Evolutionary conservation across 2,329 filamentous ascomycete species (phyloP).

Genomic region (Bimuria novae-zelandiae): DNA sequence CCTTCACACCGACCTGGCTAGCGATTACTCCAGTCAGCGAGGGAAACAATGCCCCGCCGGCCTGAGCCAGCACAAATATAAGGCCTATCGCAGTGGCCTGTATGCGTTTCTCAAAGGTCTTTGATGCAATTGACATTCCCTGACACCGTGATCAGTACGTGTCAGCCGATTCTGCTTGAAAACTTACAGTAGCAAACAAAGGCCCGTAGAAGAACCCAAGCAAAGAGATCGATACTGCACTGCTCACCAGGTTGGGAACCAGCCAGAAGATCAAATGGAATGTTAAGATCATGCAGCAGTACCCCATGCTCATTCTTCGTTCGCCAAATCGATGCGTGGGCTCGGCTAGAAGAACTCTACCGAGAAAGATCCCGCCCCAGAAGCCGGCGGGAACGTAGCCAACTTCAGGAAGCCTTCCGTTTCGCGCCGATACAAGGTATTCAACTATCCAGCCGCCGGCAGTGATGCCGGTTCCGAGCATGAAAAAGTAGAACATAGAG

Average conservation of each 20-base stretch:
- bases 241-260: conserved; percentile 37
- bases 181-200: conserved; percentile 59
- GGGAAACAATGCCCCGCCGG: conserved; percentile 61
- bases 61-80: conserved; percentile 63
- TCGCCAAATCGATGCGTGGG: conserved; percentile 64
- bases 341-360: conserved; percentile 62
- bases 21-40: conserved; percentile 58
- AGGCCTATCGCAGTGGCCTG: conserved; percentile 57
- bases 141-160: conserved; percentile 23
- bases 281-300: conserved; percentile 57
- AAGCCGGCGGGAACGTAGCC: conserved; percentile 67
- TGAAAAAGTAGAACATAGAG: conserved; percentile 68
- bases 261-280: conserved; percentile 33
- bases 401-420: conserved; percentile 60
- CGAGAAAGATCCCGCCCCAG: conserved; percentile 62
- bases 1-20: conserved; percentile 25
- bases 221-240: conserved; percentile 59
- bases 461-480: conserved; percentile 61
- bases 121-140: conserved; percentile 60
- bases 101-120: conserved; percentile 55
- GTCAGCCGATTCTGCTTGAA: neutral
- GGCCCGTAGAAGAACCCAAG: conserved; percentile 64
- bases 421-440: conserved; percentile 64
- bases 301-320: conserved; percentile 61
- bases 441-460: conserved; percentile 68